phyloP scores from a whole-genome alignment of 257 asterid species.

The Fraxinus cuspidata region DNA sequence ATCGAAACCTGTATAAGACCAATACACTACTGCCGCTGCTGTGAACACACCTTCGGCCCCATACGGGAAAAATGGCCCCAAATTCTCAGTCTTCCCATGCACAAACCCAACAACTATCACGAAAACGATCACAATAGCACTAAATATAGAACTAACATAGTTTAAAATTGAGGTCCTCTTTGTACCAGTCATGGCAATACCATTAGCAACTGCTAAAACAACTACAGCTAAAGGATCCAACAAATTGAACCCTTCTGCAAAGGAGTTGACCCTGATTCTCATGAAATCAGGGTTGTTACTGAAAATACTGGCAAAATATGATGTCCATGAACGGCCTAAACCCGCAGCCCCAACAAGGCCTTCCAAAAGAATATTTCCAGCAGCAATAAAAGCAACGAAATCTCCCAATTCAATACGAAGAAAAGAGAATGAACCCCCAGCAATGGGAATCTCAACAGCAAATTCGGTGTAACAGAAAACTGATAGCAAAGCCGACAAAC shows the following conservation, averaged over 20 bases:
- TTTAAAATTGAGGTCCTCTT: conserved; percentile 60
- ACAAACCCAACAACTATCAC: conserved; percentile 75
- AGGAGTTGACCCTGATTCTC: conserved; percentile 56
- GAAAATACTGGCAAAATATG: conserved; percentile 68
- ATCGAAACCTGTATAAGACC: conserved; percentile 97
- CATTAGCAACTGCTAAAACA: conserved; percentile 56
- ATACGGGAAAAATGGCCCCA: conserved; percentile 72
- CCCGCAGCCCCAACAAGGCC: conserved; percentile 97
- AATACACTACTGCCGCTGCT: conserved; percentile 87
- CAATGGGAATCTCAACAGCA: conserved; percentile 84
- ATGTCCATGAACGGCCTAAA: conserved; percentile 90
- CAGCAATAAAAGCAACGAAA: conserved; percentile 86
- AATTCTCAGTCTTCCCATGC: conserved; percentile 54
- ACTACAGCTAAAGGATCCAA: conserved; percentile 81
- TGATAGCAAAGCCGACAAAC: conserved; percentile 79
- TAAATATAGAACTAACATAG: conserved; percentile 66
- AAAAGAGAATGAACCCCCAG: conserved; percentile 92
- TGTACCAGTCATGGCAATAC: conserved; percentile 78
- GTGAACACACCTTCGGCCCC: conserved; percentile 75
- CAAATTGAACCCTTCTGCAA: conserved; percentile 75
- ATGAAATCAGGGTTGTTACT: conserved; percentile 59
- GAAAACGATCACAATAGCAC: conserved; percentile 58
- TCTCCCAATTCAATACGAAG: conserved; percentile 91
- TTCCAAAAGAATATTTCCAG: conserved; percentile 78
- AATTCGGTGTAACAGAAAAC: conserved; percentile 92